Percentiles rank a stretch among this genome's conserved stretches.
These are phyloP conservation scores for Vitellaria paradoxa DNA, from an alignment of 179 eudicot genomes.

Conservation along the genomic window DNA sequence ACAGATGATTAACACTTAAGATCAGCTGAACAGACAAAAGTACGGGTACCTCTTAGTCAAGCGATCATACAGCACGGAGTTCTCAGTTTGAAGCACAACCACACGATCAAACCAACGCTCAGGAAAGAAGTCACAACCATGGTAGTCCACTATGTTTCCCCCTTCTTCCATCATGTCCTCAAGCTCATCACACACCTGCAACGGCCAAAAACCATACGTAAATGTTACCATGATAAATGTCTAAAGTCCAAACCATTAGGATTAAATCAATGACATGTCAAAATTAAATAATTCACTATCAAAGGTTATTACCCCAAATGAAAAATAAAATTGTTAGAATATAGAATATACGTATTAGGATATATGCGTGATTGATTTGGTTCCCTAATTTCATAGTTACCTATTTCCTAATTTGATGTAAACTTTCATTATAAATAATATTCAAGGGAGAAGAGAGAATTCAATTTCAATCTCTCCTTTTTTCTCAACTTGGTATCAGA, in stretches of 20 bases:
- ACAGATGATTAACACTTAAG: background rate
- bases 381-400: no score
- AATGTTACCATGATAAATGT: background rate
- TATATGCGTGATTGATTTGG: no score
- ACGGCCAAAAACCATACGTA: slow-evolving; percentile 1
- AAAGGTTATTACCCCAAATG: no score
- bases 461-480: no score
- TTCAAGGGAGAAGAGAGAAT: no score
- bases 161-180: slow-evolving; percentile 82
- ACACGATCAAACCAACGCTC: slow-evolving; percentile 88
- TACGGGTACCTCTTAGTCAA: slow-evolving; percentile 53
- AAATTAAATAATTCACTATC: no score
- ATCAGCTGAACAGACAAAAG: background rate
- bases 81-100: slow-evolving; percentile 82
- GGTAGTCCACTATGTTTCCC: slow-evolving; percentile 81
- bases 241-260: background rate
- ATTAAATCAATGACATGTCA: no score
- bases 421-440: no score
- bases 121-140: slow-evolving; percentile 91
- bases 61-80: slow-evolving; percentile 77
- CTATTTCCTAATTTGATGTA: no score
- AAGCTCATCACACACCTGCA: slow-evolving; percentile 87
- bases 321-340: no score
- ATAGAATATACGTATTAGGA: no score
- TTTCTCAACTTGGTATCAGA: no score